Evolutionary conservation across 352 stramenopile genomes (phyloP).

Genomic region (Pythium dissotocum): DNA sequence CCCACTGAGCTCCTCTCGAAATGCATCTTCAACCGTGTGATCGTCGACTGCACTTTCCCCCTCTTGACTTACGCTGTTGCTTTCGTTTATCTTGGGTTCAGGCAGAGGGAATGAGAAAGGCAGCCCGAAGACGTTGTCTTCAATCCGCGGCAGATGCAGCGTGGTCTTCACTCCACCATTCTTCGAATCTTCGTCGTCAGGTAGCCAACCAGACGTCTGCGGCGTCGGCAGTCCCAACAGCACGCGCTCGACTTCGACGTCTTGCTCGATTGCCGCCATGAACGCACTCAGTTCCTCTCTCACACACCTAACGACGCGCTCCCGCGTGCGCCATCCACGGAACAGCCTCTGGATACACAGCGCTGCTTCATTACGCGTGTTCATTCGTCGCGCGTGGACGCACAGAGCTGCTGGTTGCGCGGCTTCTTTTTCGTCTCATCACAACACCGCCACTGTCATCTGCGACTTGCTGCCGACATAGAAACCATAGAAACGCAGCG

Average conservation of each 20-base stretch:
- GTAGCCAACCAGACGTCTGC: constrained; percentile 28
- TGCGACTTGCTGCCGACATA: constrained; percentile 6
- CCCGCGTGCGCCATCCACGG: constrained; percentile 54
- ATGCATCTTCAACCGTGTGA: no score
- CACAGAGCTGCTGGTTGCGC: background rate
- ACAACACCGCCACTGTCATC: background rate
- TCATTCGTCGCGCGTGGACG: background rate
- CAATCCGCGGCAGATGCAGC: constrained; percentile 12
- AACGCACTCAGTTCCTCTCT: constrained; percentile 44
- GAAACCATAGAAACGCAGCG: constrained; percentile 4
- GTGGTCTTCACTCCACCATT: background rate
- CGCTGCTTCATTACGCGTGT: background rate
- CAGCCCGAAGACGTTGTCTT: constrained; percentile 18
- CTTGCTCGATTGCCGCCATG: constrained; percentile 38
- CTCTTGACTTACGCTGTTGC: background rate
- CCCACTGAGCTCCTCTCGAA: no score
- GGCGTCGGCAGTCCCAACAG: constrained; percentile 25
- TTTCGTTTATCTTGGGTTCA: background rate
- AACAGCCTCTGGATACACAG: constrained; percentile 39
- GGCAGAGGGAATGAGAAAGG: constrained; percentile 7
- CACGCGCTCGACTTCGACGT: constrained; percentile 38
- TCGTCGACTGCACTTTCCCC: background rate
- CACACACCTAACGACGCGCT: constrained; percentile 49
- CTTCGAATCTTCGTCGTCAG: background rate
- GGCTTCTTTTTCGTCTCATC: background rate